Evolutionary conservation across 768 basidiomycete genomes (phyloP).

Genomic region (Lanmaoa rubissima): DNA sequence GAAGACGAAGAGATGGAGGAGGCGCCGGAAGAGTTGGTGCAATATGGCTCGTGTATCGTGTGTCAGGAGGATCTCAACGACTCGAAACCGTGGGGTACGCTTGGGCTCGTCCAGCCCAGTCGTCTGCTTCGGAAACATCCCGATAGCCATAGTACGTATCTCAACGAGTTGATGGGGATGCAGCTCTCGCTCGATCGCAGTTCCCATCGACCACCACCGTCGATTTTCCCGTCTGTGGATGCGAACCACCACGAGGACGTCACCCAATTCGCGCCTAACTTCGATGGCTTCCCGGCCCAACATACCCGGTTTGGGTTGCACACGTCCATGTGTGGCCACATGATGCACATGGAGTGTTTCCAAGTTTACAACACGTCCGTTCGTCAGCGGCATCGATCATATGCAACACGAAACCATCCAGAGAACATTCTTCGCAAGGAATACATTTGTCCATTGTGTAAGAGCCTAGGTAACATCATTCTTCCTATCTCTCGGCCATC

Average conservation of each 20-base stretch:
- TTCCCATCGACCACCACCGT: constrained; percentile 24
- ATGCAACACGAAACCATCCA: constrained; percentile 90
- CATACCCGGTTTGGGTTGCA: constrained; percentile 84
- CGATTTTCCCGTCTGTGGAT: constrained; percentile 35
- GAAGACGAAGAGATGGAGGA: constrained; percentile 50
- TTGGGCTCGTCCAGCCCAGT: constrained; percentile 88
- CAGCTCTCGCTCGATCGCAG: constrained; percentile 65
- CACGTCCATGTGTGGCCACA: constrained; percentile 87
- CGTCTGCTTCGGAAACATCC: constrained; percentile 77
- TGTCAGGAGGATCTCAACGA: constrained; percentile 91
- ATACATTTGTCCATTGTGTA: constrained; percentile 96
- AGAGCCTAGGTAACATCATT: constrained; percentile 92
- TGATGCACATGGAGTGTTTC: constrained; percentile 97
- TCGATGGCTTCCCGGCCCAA: constrained; percentile 70
- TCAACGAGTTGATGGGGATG: constrained; percentile 71
- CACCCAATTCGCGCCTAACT: constrained; percentile 51
- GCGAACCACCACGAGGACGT: constrained; percentile 27
- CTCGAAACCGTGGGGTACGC: constrained; percentile 73
- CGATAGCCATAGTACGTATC: constrained; percentile 54
- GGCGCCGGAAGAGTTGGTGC: constrained; percentile 46
- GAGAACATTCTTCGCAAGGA: constrained; percentile 93
- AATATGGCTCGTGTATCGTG: constrained; percentile 94
- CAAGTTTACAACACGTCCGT: constrained; percentile 86
- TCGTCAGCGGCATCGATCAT: constrained; percentile 80
- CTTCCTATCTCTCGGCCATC: constrained; percentile 70